These are phyloP conservation scores for Moniliella sp. DNA, from an alignment of 1,284 basidiomycete genomes.

Conservation along the genomic window DNA sequence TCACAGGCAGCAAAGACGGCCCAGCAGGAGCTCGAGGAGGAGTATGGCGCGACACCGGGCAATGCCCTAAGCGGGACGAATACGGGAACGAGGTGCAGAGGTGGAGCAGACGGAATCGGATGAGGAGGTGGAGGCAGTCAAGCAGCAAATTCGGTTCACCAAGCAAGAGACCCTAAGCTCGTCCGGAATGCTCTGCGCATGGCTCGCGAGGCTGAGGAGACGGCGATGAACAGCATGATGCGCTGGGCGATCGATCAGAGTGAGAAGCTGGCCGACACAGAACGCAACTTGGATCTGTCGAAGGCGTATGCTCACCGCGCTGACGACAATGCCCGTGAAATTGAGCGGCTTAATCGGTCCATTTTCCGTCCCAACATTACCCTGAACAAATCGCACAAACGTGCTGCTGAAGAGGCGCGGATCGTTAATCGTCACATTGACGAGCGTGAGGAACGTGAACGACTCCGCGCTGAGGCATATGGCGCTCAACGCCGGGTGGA, in stretches of 20 bases:
- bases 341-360: conserved; percentile 75
- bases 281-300: conserved; percentile 85
- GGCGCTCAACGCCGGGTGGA: conserved; percentile 69
- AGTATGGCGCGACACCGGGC: no score
- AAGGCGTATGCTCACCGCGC: conserved; percentile 71
- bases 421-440: conserved; percentile 68
- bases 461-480: conserved; percentile 43
- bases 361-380: conserved; percentile 51
- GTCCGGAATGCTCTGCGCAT: conserved; percentile 80
- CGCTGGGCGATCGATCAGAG: conserved; percentile 90
- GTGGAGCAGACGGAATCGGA: no score
- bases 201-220: conserved; percentile 86
- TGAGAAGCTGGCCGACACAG: conserved; percentile 60
- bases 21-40: no score
- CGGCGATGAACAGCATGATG: conserved; percentile 60
- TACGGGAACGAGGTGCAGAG: no score
- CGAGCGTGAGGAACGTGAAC: conserved; percentile 53
- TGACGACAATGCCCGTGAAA: conserved; percentile 82
- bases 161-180: conserved; percentile 84
- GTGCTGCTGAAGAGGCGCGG: conserved; percentile 66
- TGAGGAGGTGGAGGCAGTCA: conserved; percentile 88
- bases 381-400: conserved; percentile 49
- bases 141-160: conserved; percentile 64
- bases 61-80: no score
- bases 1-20: no score